Conservation (phyloP, 2,329 filamentous ascomycete species). For the Dendrostoma leiphaemia region DNA sequence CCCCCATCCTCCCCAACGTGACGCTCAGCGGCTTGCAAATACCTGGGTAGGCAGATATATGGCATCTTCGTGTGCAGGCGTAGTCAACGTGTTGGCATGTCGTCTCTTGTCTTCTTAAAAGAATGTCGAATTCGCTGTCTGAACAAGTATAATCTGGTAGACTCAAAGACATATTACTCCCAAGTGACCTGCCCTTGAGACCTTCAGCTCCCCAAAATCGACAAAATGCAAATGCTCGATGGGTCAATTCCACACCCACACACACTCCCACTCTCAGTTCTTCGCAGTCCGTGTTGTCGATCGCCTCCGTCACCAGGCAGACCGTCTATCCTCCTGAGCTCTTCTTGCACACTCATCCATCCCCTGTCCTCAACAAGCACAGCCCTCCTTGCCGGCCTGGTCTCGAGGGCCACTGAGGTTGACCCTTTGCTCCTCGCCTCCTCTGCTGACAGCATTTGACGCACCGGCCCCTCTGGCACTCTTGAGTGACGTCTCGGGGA, state of each 20-base stretch:
- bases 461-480: constrained; percentile 72
- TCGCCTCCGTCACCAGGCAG: not conserved
- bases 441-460: constrained; percentile 55
- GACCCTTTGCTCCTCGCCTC: constrained; percentile 71
- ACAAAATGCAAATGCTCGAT: constrained; percentile 17
- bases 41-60: no score
- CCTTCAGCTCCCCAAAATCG: not conserved
- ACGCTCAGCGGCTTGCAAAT: no score
- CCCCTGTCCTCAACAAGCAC: constrained; percentile 66
- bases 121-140: constrained; percentile 17
- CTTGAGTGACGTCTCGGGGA: constrained; percentile 95
- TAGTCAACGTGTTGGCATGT: no score
- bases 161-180: constrained; percentile 13
- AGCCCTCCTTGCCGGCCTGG: constrained; percentile 81
- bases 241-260: not conserved
- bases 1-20: no score
- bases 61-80: no score
- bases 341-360: not conserved
- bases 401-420: constrained; percentile 75
- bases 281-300: not conserved
- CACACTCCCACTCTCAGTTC: no score
- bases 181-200: constrained; percentile 18
- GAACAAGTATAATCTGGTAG: constrained; percentile 5
- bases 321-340: not conserved
- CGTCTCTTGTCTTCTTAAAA: no score